These are phyloP conservation scores for Aspergillus ellipticus DNA, from an alignment of 495 filamentous ascomycete species.

Conservation along the genomic window DNA sequence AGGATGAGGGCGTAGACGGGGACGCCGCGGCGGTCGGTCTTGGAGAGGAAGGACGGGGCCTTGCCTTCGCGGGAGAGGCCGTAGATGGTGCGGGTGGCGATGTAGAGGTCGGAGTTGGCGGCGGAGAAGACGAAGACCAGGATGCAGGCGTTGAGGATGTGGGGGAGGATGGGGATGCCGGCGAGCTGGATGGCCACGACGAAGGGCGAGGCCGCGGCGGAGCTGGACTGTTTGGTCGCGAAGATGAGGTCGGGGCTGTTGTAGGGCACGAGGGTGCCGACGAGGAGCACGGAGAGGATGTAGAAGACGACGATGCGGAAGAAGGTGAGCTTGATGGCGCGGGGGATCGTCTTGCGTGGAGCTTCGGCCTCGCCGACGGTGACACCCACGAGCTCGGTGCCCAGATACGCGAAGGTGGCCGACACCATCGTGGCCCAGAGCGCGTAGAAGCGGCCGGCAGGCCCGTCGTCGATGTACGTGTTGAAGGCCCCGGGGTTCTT, in stretches of 20 bases:
- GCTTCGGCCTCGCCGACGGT: constrained; percentile 70
- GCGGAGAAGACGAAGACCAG: constrained; percentile 78
- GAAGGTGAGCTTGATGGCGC: constrained; percentile 76
- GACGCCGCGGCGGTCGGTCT: constrained; percentile 71
- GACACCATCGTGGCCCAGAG: constrained; percentile 77
- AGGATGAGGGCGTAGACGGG: constrained; percentile 65
- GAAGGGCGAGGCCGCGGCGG: constrained; percentile 57
- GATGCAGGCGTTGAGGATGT: constrained; percentile 63
- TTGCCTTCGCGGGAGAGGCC: constrained; percentile 73
- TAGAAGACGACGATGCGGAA: constrained; percentile 86
- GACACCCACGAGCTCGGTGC: constrained; percentile 78
- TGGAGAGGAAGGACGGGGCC: constrained; percentile 66
- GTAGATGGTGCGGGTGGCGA: constrained; percentile 77
- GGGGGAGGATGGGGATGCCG: constrained; percentile 49
- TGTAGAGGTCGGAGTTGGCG: constrained; percentile 71
- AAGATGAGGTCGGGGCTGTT: constrained; percentile 50
- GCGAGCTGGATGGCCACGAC: constrained; percentile 57
- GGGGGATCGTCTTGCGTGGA: constrained; percentile 71
- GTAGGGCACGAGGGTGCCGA: constrained; percentile 56
- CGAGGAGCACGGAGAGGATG: constrained; percentile 48
- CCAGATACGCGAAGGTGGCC: constrained; percentile 78
- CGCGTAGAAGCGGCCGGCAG: constrained; percentile 58
- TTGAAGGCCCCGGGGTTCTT: constrained; percentile 62
- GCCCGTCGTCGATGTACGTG: constrained; percentile 37
- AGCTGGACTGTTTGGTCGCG: constrained; percentile 42